Conservation (phyloP, 2,329 filamentous ascomycete genomes). For the Stemphylium vesicarium region DNA sequence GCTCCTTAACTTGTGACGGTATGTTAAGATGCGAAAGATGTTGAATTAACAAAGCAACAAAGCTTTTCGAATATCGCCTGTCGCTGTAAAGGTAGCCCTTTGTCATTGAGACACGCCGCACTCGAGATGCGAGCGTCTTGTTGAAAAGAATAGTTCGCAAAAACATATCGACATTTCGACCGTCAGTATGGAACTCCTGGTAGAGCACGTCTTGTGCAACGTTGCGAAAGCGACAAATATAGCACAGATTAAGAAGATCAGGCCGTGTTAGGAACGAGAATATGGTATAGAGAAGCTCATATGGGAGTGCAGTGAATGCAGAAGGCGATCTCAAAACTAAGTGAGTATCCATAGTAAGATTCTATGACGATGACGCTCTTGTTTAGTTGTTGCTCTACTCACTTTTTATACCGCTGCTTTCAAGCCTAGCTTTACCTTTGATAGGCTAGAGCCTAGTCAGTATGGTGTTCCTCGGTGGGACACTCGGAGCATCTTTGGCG, state of each 20-base stretch:
- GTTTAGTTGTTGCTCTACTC: neutral
- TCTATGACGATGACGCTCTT: neutral
- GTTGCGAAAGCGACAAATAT: conserved; percentile 2
- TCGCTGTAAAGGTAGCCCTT: neutral
- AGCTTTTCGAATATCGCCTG: neutral
- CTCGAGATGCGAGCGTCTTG: conserved; percentile 1
- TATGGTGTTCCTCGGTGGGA: neutral
- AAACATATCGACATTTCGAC: neutral
- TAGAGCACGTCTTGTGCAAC: conserved; percentile 1
- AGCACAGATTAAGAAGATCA: conserved; percentile 1
- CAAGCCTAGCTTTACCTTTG: neutral
- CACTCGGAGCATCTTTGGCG: neutral
- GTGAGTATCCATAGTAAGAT: conserved; percentile 2
- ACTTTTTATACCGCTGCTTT: neutral
- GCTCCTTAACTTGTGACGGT: neutral
- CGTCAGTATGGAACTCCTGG: neutral
- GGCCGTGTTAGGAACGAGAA: neutral
- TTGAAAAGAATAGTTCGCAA: neutral
- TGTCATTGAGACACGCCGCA: conserved; percentile 1
- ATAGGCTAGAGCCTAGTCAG: neutral
- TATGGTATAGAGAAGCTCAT: conserved; percentile 2
- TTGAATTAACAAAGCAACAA: neutral
- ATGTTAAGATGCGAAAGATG: neutral
- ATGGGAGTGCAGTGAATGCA: neutral
- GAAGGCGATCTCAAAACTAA: conserved; percentile 1